Evolutionary conservation across 768 basidiomycete genomes (phyloP), one percentile per base, ranked within the genome.

Genomic region (Leccinum variicolor): DNA sequence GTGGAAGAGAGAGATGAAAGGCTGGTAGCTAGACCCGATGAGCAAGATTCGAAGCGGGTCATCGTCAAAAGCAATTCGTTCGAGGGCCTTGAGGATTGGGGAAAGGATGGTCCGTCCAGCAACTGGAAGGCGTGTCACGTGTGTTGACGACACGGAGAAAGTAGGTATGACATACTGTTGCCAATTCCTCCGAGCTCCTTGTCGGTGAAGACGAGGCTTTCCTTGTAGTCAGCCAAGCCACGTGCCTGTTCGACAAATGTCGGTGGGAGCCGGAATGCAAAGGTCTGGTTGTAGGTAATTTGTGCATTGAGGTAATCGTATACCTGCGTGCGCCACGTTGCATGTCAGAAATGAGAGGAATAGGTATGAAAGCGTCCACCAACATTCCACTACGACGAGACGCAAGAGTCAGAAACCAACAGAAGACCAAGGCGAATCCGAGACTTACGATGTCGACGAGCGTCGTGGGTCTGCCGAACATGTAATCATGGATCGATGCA

Each of bases 1-100:
- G 65, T 84, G 82, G 81, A 95, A 88, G 67, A 94, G 79, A 9
- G 90, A 92, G 65, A 92, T 84, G 80, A 94, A 90, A 6, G 92
- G 86, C 72, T 93, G 91, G 76, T 93, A 94, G 56, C 89, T 89
- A 9, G 86, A 85, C 74, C 88, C 84, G 61, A 90, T 77, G 59
- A 92, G 75, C 70, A 88, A 76, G 69, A 94, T 78, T 64, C 89
- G 86, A 52, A 94, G 82, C 34, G 89, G 86, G 74, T 90, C 87
- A 58, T 81, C 83, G 57, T 86, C 84, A 76, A 86, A 89, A 17
- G 86, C 82, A 72, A 95, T 87, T 58, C 84, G 85, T 68, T 90
- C 83, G 52, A 94, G 81, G 26, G 90, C 82, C 51, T 70, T 77
- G 58, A 91, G 76, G 70, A 94, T 82, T 17, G 86, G 86, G 64